Percentiles rank a stretch among this genome's conserved stretches.
Conservation (phyloP, 2,329 filamentous ascomycete genomes). For the Clarireedia hainanense region DNA sequence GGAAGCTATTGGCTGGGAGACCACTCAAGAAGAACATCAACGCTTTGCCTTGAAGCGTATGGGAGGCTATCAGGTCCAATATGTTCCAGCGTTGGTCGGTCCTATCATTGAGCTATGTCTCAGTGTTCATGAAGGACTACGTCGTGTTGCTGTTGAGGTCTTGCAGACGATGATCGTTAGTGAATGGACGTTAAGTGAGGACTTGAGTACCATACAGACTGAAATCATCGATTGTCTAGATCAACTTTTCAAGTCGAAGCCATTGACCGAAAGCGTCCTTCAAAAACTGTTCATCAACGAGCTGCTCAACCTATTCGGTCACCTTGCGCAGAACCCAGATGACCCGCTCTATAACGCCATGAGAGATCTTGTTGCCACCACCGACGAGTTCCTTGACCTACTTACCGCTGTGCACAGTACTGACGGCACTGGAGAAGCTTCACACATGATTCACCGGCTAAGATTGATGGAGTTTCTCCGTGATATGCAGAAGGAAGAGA, state of each 20-base stretch:
- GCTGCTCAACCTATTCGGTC: slow-evolving; percentile 71
- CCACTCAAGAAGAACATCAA: slow-evolving; percentile 66
- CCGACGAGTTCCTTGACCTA: slow-evolving; percentile 86
- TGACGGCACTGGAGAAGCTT: slow-evolving; percentile 64
- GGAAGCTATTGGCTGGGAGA: slow-evolving; percentile 97
- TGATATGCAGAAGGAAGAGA: slow-evolving; percentile 95
- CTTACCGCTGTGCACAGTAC: slow-evolving; percentile 82
- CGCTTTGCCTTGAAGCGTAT: slow-evolving; percentile 75
- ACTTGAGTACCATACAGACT: slow-evolving; percentile 83
- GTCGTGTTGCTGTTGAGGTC: slow-evolving; percentile 85
- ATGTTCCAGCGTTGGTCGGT: slow-evolving; percentile 84
- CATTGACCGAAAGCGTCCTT: slow-evolving; percentile 77
- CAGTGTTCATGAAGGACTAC: slow-evolving; percentile 86
- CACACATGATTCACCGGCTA: slow-evolving; percentile 79
- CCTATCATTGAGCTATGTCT: slow-evolving; percentile 91
- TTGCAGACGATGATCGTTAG: slow-evolving; percentile 97
- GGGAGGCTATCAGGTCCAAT: slow-evolving; percentile 97
- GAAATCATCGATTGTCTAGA: slow-evolving; percentile 96
- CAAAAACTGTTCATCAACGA: slow-evolving; percentile 91
- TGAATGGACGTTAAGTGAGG: slow-evolving; percentile 93
- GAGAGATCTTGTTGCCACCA: slow-evolving; percentile 70
- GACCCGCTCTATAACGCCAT: slow-evolving; percentile 71
- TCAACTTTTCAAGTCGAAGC: slow-evolving; percentile 79
- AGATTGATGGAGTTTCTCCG: slow-evolving; percentile 93
- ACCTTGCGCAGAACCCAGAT: slow-evolving; percentile 55